Evolutionary conservation across 2,329 filamentous ascomycete genomes (phyloP).

Genomic region (Fusarium tupiense): DNA sequence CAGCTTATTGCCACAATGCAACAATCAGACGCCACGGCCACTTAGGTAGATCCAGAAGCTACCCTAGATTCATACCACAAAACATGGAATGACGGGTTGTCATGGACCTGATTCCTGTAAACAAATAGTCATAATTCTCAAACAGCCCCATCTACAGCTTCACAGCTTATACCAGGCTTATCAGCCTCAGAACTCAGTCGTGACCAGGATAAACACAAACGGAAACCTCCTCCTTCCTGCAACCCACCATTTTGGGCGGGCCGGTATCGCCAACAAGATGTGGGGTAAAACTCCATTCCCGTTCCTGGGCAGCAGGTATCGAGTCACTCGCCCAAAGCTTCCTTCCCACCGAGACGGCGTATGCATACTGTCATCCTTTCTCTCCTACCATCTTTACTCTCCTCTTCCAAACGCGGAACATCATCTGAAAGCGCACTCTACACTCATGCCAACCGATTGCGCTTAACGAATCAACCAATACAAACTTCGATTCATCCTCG

Average conservation of each 20-base stretch:
- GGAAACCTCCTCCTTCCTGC: slow-evolving; percentile 6
- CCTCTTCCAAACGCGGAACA: not conserved
- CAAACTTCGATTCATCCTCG: slow-evolving; percentile 23
- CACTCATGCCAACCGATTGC: slow-evolving; percentile 6
- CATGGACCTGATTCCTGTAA: not conserved
- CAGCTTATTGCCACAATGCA: slow-evolving; percentile 9
- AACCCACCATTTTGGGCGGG: slow-evolving; percentile 35
- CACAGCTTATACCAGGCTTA: slow-evolving; percentile 1
- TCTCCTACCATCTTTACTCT: not conserved
- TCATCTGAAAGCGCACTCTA: not conserved
- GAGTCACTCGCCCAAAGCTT: slow-evolving; percentile 35
- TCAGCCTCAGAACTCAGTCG: not conserved
- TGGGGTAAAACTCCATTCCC: slow-evolving; percentile 39
- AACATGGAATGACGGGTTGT: not conserved
- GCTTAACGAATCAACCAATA: not conserved
- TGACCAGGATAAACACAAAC: slow-evolving; percentile 4
- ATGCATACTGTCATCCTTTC: slow-evolving; percentile 12
- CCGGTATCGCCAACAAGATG: slow-evolving; percentile 42
- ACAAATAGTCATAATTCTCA: not conserved
- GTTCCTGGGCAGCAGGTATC: slow-evolving; percentile 17
- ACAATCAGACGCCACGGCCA: slow-evolving; percentile 8
- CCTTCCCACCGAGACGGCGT: slow-evolving; percentile 36
- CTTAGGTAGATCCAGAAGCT: not conserved
- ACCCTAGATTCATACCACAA: slow-evolving; percentile 1
- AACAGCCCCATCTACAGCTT: slow-evolving; percentile 14